Evolutionary conservation across 768 basidiomycete genomes (phyloP).

Genomic region (Rhizopogon vesiculosus): DNA sequence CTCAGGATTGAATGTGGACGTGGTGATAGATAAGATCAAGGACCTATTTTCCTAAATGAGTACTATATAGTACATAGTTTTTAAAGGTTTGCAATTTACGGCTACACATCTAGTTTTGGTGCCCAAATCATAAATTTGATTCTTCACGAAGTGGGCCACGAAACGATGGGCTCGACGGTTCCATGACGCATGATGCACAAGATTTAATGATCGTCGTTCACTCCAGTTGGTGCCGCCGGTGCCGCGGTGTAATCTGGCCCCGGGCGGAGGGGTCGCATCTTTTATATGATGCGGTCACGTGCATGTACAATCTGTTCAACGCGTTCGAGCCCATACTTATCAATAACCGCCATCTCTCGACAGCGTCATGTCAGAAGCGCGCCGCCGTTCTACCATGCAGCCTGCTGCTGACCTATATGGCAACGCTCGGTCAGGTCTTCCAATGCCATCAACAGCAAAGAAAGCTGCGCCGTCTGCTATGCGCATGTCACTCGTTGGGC

Average conservation of each 20-base stretch:
- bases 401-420: constrained; percentile 44
- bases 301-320: background rate
- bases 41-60: too few relatives aligned
- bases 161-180: too few relatives aligned
- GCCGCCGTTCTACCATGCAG: constrained; percentile 58
- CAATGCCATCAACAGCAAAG: constrained; percentile 72
- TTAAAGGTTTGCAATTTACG: too few relatives aligned
- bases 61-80: too few relatives aligned
- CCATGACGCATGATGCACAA: too few relatives aligned
- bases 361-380: constrained; percentile 37
- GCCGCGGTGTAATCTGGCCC: too few relatives aligned
- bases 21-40: background rate
- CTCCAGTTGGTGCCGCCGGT: too few relatives aligned
- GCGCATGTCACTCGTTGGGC: constrained; percentile 72
- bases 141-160: too few relatives aligned
- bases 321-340: constrained; percentile 5
- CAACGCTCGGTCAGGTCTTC: constrained; percentile 59
- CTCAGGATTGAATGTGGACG: background rate
- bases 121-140: too few relatives aligned
- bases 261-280: too few relatives aligned
- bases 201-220: too few relatives aligned
- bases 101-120: too few relatives aligned
- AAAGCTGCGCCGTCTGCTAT: constrained; percentile 49
- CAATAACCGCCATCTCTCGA: constrained; percentile 2
- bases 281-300: background rate